Evolutionary conservation across 345 rosid genomes (phyloP), one percentile per base, ranked within the genome.

Genomic region (Syzygium grande): DNA sequence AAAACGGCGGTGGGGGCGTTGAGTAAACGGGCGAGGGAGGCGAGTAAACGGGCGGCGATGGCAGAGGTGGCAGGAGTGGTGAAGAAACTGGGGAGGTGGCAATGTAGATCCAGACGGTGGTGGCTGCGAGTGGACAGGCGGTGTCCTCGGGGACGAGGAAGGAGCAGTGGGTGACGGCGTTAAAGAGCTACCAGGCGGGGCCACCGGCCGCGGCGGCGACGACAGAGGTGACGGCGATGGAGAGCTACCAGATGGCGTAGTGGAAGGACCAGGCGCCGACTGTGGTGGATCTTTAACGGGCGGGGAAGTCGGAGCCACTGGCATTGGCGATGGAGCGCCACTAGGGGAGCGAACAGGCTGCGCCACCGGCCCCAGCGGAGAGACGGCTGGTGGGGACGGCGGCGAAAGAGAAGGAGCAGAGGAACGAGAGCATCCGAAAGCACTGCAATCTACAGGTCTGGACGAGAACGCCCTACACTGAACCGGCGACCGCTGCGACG

Each of bases 391-490:
- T 1, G 96, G 93, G 2, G 96, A 94, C 5, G 96, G 95, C 34
- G 96, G 84, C 38, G 96, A 94, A 41, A 91, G 41, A 22, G 92
- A 86, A 23, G 96, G 92, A 87, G 93, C 93, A 87, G 95, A 93
- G 54, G 94, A 94, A 38, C 80, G 25, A 21, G 90, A 89, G 84
- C 99, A 96, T 83, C 88, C 89, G 83, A 95, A 96, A 6, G 97
- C 89, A 54, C 86, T 88, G 88, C 99, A 97, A 88, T 92, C 88
- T 85, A 96, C 98, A 13, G 95, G 97, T 55, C 51, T 88, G 83
- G 95, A 93, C 91, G 88, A 88, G 88, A 93, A 93, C 49, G 94
- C 91, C 55, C 88, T 90, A 90, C 99, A 97, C 88, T 94, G 94
- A 9, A 86, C 77, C 6, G 94, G 65, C n/a, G 94, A 93, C 78